Evolutionary conservation across 2,329 filamentous ascomycete species (phyloP), one percentile per base, ranked within the genome.

Genomic region (Cercospora berteroae): DNA sequence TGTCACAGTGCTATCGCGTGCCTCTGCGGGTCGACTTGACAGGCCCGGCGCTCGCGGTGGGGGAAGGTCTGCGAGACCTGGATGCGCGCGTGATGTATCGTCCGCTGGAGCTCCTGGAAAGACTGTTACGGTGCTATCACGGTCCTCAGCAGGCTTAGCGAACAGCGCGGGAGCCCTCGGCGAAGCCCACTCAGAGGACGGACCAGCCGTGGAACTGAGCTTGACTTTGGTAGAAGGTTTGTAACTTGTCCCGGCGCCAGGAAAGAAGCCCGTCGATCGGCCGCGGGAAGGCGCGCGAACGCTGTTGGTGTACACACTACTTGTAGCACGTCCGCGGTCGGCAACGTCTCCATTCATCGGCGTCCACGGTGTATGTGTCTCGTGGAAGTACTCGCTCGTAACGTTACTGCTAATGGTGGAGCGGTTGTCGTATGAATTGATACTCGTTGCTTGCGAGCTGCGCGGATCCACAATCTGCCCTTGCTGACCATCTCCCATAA

Each of bases 211-310:
- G n/a, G 72, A 65, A 50, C 69, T 71, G 39, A 73, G 67, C 63
- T 74, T 74, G 27, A 69, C 63, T 66, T 74, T 74, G 23, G 52
- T n/a, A 4, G 70, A 27, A n/a, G 75, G 74, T 29, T 72, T 69
- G 65, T 75, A 75, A 18, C 69, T 69, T 10, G 72, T 72, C 20
- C 75, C 74, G 27, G 75, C 70, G 57, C 76, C 76, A 16, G 77
- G 77, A 70, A 79, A 79, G 75, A 79, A 78, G 52, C 86, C 84
- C 16, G 85, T 88, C 59, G 89, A 84, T 50, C 83, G 82, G 60
- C 74, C 71, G 50, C 77, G 73, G 36, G 76, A 74, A 2, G 74
- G 74, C 2, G 84, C 78, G 18, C 81, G 84, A 62, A 75, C 59
- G 56, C 79, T 81, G 66, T 76, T 76, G 33, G 80, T 81, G 74